These are phyloP conservation scores for Tilletia setariae DNA, from an alignment of 1,284 basidiomycete species.

Conservation along the genomic window DNA sequence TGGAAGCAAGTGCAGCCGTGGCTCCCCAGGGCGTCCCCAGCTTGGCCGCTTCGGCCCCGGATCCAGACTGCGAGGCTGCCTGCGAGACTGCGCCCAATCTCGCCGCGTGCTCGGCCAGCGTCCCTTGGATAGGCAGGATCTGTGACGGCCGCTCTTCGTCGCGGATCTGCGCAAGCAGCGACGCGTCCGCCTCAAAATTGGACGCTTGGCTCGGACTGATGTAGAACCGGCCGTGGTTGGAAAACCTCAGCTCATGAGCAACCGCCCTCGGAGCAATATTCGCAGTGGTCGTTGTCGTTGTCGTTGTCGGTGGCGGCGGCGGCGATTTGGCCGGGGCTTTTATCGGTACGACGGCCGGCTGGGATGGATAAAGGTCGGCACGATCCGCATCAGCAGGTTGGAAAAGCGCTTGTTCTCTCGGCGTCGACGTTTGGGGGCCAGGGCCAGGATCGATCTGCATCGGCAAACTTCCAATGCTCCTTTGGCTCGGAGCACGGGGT, in stretches of 20 bases:
- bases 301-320: background rate
- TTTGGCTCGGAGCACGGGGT: too few relatives aligned
- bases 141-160: background rate
- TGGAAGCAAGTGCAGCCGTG: background rate
- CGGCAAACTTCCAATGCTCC: too few relatives aligned
- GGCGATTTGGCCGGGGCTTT: background rate
- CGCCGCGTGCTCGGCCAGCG: background rate
- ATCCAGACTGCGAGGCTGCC: background rate
- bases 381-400: too few relatives aligned
- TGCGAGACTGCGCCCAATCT: background rate
- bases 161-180: background rate
- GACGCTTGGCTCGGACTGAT: background rate
- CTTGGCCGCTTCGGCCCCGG: background rate
- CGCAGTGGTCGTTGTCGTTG: background rate
- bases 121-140: background rate
- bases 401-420: too few relatives aligned
- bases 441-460: too few relatives aligned
- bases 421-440: too few relatives aligned
- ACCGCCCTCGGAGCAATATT: background rate
- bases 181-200: background rate
- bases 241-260: background rate
- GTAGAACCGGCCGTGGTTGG: background rate
- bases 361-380: background rate
- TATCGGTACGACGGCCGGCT: background rate
- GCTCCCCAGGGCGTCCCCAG: constrained; percentile 6